Base-by-base conservation (phyloP, 2,329 filamentous ascomycete genomes). In the Ceratocystiopsis sp. region DNA sequence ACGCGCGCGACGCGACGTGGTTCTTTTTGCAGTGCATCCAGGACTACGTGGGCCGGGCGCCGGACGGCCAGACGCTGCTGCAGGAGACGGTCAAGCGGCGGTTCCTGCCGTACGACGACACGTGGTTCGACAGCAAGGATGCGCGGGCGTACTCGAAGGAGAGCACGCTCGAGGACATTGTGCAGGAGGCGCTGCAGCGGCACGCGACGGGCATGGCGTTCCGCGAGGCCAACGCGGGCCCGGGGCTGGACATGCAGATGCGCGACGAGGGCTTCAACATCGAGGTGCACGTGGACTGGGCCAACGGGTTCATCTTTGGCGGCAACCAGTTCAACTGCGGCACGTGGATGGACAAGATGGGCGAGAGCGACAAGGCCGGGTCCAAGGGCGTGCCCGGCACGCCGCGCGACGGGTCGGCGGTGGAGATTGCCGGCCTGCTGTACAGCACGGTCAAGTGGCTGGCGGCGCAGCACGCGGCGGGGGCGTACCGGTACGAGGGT, bases 271-370 rank as follows among this genome's bases (percentile, higher is more conserved):
- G 91, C 0, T 98, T 98, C 67, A 78, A 95, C 55, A 84, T 94
- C 50, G 78, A 91, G 46, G 80, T 96, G 52, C 75, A 82, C 46
- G 84, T 93, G 12, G 89, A 98, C 57, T 96, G 89, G 89, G 66
- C 73, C 32, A 91, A 78, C 6, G 93, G 91, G 18, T 73, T 98
- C 49, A 79, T 98, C 45, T 94, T 93, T 55, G 91, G 93, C 44
- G 91, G 93, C 33, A 96, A 84, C 55, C 87, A 95, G 56, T 71
- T 66, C 62, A 98, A 98, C 61, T 98, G 93, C 54, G 91, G 91
- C 42, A 98, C 91, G 1, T 98, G 91, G 91, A 95, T 95, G 86
- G 91, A 98, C 68, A 98, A 98, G 71, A 98, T 98, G 91, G 91
- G 91, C n/a, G 91, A 98, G 60, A 94, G 86, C 49, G 77, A 83